Percentiles rank a stretch among this genome's conserved stretches.
Evolutionary conservation across 1,284 basidiomycete genomes (phyloP).

Genomic region (Stygiomarasmius scandens): DNA sequence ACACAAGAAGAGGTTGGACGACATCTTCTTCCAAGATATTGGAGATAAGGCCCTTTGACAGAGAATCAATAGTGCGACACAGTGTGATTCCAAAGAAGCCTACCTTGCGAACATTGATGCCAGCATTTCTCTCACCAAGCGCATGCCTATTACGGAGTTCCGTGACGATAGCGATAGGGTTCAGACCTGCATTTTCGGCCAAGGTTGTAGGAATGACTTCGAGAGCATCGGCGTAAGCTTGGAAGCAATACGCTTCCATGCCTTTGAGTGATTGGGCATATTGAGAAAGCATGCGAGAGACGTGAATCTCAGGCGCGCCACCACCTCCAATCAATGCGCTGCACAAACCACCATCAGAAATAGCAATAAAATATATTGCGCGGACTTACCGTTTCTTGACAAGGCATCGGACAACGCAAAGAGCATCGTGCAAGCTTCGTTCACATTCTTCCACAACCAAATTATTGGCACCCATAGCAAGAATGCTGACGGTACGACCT

Average conservation of each 20-base stretch:
- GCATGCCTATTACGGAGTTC: conserved; percentile 97
- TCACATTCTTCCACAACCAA: conserved; percentile 98
- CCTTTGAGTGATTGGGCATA: conserved; percentile 94
- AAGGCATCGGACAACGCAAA: conserved; percentile 97
- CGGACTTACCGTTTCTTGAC: conserved; percentile 91
- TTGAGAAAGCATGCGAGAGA: conserved; percentile 91
- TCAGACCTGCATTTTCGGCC: conserved; percentile 97
- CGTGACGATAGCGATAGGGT: conserved; percentile 98
- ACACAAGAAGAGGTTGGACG: conserved; percentile 94
- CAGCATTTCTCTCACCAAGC: conserved; percentile 91
- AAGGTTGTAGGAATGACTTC: conserved; percentile 98
- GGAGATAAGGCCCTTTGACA: conserved; percentile 83
- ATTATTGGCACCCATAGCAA: conserved; percentile 94
- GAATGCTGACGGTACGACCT: conserved; percentile 93
- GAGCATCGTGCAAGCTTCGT: conserved; percentile 95
- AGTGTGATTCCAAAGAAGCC: conserved; percentile 22
- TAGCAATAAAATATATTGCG: neutral
- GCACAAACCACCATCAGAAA: conserved; percentile 10
- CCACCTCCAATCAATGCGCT: conserved; percentile 97
- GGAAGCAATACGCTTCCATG: conserved; percentile 99
- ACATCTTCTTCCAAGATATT: conserved; percentile 98
- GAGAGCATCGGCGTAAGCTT: conserved; percentile 96
- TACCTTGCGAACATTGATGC: conserved; percentile 97
- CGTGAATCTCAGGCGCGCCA: conserved; percentile 97
- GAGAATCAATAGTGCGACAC: neutral